These are phyloP conservation scores for Pythium pectinolyticum DNA, from an alignment of 352 stramenopile species.

Conservation along the genomic window DNA sequence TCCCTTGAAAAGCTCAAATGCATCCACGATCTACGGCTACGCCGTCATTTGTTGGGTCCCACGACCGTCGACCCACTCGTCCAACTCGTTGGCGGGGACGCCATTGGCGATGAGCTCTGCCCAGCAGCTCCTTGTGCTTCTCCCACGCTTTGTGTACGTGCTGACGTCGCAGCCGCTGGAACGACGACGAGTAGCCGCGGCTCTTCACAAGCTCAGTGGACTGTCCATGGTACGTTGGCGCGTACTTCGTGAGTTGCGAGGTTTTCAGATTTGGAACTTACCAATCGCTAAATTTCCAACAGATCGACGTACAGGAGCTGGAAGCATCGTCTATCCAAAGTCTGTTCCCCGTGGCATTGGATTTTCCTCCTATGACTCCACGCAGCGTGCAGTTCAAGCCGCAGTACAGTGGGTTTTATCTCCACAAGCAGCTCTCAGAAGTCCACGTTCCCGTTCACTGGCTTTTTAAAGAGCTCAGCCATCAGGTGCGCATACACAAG, in stretches of 20 bases:
- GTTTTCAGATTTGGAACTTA: no score
- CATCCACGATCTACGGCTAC: conserved; percentile 31
- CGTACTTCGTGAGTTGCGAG: no score
- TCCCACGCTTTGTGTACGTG: conserved; percentile 16
- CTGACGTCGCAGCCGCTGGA: neutral
- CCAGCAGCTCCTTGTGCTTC: neutral
- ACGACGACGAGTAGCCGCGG: neutral
- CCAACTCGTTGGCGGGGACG: neutral
- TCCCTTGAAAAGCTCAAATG: neutral
- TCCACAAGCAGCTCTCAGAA: conserved; percentile 17
- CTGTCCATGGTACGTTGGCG: conserved; percentile 3
- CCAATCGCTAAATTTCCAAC: no score
- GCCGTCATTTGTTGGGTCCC: conserved; percentile 40
- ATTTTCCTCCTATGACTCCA: no score
- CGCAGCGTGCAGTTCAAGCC: conserved; percentile 27
- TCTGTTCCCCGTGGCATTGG: neutral
- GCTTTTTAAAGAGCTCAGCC: conserved; percentile 56
- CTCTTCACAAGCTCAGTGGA: neutral
- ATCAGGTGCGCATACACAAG: conserved; percentile 35
- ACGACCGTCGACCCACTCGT: neutral
- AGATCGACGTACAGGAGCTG: no score
- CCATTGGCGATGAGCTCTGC: neutral
- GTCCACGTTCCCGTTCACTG: conserved; percentile 33
- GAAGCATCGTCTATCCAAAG: no score
- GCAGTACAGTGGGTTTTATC: conserved; percentile 39